Conservation (phyloP, 1,284 basidiomycete species). For the Apiotrichum mycotoxinovorans region DNA sequence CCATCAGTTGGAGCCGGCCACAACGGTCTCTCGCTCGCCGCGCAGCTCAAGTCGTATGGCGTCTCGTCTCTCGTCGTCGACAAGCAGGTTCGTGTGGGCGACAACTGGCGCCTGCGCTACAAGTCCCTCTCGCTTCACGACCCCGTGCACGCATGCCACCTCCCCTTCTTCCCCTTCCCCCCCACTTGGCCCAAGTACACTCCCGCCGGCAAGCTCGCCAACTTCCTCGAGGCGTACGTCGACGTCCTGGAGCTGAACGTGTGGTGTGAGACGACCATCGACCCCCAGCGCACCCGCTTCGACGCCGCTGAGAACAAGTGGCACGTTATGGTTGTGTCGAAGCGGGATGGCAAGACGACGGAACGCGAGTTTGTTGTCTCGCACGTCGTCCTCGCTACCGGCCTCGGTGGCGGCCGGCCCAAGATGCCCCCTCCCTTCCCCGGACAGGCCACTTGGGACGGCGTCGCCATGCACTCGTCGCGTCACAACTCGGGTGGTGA, state of each 20-base stretch:
- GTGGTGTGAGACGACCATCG: constrained; percentile 60
- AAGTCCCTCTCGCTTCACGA: constrained; percentile 60
- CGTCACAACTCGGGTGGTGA: constrained; percentile 55
- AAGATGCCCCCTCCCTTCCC: constrained; percentile 51
- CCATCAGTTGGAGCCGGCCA: constrained; percentile 60
- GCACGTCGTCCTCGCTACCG: constrained; percentile 58
- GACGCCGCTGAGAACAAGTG: constrained; percentile 56
- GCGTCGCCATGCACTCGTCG: constrained; percentile 59
- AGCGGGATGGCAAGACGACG: constrained; percentile 44
- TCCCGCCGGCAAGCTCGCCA: constrained; percentile 56
- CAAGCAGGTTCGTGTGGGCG: constrained; percentile 56
- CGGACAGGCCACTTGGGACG: constrained; percentile 58
- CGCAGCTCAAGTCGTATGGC: constrained; percentile 58
- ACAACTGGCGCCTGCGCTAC: constrained; percentile 61
- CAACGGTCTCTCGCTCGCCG: constrained; percentile 61
- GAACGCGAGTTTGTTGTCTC: constrained; percentile 55
- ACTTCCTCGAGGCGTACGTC: constrained; percentile 67
- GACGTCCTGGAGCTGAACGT: constrained; percentile 62
- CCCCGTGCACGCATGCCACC: constrained; percentile 54
- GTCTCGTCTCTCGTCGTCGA: constrained; percentile 59
- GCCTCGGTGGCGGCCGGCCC: constrained; percentile 58
- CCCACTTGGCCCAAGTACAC: constrained; percentile 37
- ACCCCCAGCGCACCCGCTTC: constrained; percentile 49
- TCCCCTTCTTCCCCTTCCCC: constrained; percentile 34
- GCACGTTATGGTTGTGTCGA: constrained; percentile 55